A percentile compares a stretch with the other conserved stretches of the same genome.
Conservation (phyloP, 768 basidiomycete species). For the Termitomyces sp. region DNA sequence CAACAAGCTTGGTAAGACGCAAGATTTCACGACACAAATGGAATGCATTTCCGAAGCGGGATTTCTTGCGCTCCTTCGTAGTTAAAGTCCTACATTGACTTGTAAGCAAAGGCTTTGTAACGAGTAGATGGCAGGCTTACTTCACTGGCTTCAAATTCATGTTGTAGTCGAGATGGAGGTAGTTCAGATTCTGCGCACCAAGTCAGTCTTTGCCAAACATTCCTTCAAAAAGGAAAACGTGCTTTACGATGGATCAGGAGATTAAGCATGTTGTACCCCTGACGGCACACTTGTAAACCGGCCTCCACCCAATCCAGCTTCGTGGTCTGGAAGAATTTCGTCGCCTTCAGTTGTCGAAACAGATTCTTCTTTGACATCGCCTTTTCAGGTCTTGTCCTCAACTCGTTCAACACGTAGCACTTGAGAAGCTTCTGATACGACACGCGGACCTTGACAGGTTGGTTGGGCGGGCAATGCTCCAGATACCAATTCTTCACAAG, state of each 20-base stretch:
- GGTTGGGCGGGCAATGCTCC: constrained; percentile 95
- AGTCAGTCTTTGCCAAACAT: not conserved
- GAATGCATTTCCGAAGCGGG: constrained; percentile 99
- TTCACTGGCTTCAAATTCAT: constrained; percentile 98
- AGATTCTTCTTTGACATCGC: constrained; percentile 98
- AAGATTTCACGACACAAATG: constrained; percentile 97
- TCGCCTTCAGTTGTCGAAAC: constrained; percentile 94
- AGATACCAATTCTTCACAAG: constrained; percentile 98
- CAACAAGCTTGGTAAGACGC: constrained; percentile 95
- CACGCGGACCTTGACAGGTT: constrained; percentile 96
- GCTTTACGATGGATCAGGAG: constrained; percentile 97
- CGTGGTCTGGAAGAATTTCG: constrained; percentile 99
- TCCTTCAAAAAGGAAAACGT: constrained; percentile 1
- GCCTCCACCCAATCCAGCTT: constrained; percentile 99
- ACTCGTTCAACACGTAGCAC: constrained; percentile 91
- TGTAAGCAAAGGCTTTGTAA: not conserved
- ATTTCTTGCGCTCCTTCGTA: constrained; percentile 99
- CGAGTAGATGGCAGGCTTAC: constrained; percentile 24
- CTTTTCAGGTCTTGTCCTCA: constrained; percentile 85
- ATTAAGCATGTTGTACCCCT: constrained; percentile 99
- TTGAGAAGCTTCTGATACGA: constrained; percentile 99
- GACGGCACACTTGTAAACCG: constrained; percentile 95
- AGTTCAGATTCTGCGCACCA: constrained; percentile 69
- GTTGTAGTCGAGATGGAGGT: constrained; percentile 95
- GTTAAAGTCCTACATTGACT: constrained; percentile 77